A percentile compares a stretch with the other conserved stretches of the same genome.
Evolutionary conservation across 768 basidiomycete genomes (phyloP).

Genomic region (Suillus lakei): DNA sequence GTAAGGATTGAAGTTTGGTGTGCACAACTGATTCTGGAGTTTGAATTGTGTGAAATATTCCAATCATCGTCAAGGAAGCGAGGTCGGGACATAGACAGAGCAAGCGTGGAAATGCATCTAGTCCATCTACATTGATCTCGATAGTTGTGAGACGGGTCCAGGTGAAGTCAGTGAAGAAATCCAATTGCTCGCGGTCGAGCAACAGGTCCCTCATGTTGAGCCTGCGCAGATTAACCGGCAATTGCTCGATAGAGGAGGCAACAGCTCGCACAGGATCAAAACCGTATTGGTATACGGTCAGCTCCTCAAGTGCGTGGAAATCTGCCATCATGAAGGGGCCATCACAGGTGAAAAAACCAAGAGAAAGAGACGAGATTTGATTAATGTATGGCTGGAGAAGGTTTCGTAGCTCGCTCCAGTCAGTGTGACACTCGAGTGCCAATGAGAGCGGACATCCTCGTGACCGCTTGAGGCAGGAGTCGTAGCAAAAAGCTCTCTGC

Average conservation of each 20-base stretch:
- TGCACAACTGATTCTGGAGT: not conserved
- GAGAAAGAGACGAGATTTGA: slow-evolving; percentile 12
- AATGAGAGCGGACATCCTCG: not conserved
- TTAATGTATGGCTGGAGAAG: slow-evolving; percentile 24
- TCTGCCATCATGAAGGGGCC: slow-evolving; percentile 8
- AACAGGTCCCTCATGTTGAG: not conserved
- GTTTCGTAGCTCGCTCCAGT: not conserved
- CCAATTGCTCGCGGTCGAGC: not conserved
- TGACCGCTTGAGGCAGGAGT: not conserved
- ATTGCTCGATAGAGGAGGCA: slow-evolving; percentile 7
- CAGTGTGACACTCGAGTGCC: not conserved
- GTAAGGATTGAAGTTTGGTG: not conserved
- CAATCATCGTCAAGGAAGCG: not conserved
- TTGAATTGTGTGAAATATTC: not conserved
- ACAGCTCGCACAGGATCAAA: no score
- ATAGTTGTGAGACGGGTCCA: slow-evolving; percentile 18
- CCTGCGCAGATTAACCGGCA: slow-evolving; percentile 11
- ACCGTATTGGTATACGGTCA: slow-evolving; percentile 12
- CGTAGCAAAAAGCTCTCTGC: not conserved
- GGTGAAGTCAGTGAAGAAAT: not conserved
- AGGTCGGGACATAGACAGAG: not conserved
- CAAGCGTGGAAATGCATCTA: slow-evolving; percentile 8
- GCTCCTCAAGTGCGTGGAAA: slow-evolving; percentile 21
- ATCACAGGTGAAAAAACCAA: not conserved
- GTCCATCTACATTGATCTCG: slow-evolving; percentile 4